A percentile compares a stretch with the other conserved stretches of the same genome.
Conservation (phyloP, 2,329 filamentous ascomycete species). For the Fusarium newnesense region DNA sequence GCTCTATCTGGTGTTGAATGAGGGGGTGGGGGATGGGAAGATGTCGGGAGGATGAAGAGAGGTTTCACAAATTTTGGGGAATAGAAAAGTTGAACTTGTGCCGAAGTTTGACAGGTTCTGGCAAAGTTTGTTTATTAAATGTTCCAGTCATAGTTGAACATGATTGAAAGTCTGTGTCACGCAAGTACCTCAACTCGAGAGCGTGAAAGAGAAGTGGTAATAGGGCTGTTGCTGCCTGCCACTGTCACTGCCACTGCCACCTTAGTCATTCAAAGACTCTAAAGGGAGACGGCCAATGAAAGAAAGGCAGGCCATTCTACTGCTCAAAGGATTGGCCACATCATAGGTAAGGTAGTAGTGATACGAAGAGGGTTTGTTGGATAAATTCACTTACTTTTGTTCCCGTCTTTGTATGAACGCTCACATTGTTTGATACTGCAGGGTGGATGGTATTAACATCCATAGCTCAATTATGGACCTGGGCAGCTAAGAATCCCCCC, state of each 20-base stretch:
- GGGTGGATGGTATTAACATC: background rate
- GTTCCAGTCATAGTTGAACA: background rate
- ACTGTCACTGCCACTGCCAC: background rate
- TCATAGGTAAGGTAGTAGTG: background rate
- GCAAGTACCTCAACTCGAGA: background rate
- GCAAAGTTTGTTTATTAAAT: background rate
- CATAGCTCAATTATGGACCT: background rate
- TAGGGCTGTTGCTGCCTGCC: conserved; percentile 10
- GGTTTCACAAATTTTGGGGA: background rate
- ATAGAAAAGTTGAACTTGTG: background rate
- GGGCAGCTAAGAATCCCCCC: background rate
- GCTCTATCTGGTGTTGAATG: background rate
- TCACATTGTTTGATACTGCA: background rate
- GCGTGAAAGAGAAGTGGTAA: background rate
- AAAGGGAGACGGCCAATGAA: background rate
- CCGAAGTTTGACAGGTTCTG: background rate
- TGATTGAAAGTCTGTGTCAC: background rate
- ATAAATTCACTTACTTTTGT: background rate
- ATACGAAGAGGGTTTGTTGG: background rate
- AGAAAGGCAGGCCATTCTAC: background rate
- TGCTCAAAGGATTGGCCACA: background rate
- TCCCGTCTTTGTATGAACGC: background rate
- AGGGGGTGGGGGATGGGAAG: background rate
- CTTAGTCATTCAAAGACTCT: background rate
- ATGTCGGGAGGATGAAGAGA: background rate